Evolutionary conservation across 2,329 filamentous ascomycete genomes (phyloP), one percentile per base, ranked within the genome.

Genomic region (Byssoonygena ceratinophila): DNA sequence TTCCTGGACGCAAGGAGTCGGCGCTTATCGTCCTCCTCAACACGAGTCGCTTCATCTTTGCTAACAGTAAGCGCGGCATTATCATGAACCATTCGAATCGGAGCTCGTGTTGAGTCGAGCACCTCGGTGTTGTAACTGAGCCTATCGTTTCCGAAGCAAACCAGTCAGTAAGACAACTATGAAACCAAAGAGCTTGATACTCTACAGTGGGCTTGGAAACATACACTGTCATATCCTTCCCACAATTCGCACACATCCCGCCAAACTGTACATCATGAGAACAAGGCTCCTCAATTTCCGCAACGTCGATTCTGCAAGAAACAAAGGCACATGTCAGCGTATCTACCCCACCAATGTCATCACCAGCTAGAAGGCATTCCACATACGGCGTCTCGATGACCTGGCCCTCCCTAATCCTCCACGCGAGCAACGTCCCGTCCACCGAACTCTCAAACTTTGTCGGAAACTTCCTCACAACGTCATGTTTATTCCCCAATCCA

Each of bases 41-140:
- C 84, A 59, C 81, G 82, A 46, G 80, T 80, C 12, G 92, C 92
- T 64, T 94, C 87, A 54, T 79, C 78, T 61, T 82, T 76, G 68
- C 89, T 96, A 61, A 98, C 87, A 45, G 84, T 89, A 56, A 98
- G 76, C 20, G 83, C 81, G 1, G 85, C 87, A 64, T 94, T 90
- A 67, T 94, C 88, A 70, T 98, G 92, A 25, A 87, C 84, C 81
- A 95, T 94, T 70, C 91, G 91, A 68, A 98, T 91, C 54, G 85
- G 88, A 48, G 92, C 92, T 60, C 91, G 87, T 57, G 85, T 82
- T 1, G 86, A 85, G 66, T 94, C 87, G 60, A 81, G 79, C 45
- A 81, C 75, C 57, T 90, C 84, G 55, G 83, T 88, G 52, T 87
- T 88, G 79, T 88, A 96, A 67, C 83, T 85, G 60, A 83, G 79